Base-by-base conservation (phyloP, 106 monocot species). In the Acanthochlamys bracteata region DNA sequence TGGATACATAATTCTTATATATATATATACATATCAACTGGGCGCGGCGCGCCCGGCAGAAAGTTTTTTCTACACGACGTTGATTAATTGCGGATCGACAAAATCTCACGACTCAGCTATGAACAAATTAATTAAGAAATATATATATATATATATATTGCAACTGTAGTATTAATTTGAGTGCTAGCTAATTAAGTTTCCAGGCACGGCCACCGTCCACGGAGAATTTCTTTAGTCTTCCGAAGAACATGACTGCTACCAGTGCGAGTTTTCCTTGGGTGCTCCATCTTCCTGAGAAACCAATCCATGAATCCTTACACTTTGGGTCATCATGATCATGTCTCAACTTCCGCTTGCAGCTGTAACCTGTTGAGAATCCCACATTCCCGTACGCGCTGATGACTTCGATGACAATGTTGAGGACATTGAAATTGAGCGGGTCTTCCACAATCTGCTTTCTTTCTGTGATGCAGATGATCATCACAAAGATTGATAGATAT, bases 331-430 rank as follows among this genome's bases (percentile, higher is more conserved):
- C 19, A 7, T 1, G 3, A 22, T 83, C 74, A 14, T 59, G 39
- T 17, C 26, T 76, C 43, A 91, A 33, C 49, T 19, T 53, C 21
- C 76, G 65, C 49, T 66, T 45, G 69, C 91, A 92, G 68, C 84
- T 86, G 54, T 87, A 92, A 0, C 87, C 91, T 40, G 73, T 66
- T 3, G 81, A 69, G 52, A 79, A 79, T 12, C 91, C 91, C 9
- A 92, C 91, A 52, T 86, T 92, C 24, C 87, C 91, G 20, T 92
- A 92, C 24, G 86, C 87, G n/a, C 85, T 85, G 41, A 78, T 64
- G 0, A 81, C 77, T 55, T 85, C 85, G n/a, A 73, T 39, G 53
- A 77, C 70, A 17, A 85, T 72, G 72, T 78, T 85, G 12, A 85
- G 60, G 70, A 78, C 55, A 55, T 71, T 85, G 64, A 78, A 85